These are phyloP conservation scores for Metschnikowia aberdeeniae DNA, from an alignment of 805 yeast species.

Conservation along the genomic window DNA sequence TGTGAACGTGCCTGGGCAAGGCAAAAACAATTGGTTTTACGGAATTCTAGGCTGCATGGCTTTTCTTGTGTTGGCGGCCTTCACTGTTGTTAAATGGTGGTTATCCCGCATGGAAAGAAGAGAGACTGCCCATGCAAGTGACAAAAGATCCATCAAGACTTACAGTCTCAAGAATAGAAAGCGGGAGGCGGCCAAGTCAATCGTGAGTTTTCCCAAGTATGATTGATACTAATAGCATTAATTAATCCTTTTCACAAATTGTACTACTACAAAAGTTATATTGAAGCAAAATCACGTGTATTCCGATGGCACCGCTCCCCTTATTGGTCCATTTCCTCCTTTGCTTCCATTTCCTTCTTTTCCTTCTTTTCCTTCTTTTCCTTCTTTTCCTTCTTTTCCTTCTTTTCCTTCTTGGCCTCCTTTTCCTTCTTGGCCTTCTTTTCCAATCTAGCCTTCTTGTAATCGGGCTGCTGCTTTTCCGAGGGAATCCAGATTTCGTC, in stretches of 20 bases:
- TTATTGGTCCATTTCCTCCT: neutral
- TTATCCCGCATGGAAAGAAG: constrained; percentile 15
- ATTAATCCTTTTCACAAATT: neutral
- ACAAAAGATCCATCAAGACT: constrained; percentile 22
- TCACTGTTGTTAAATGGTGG: constrained; percentile 22
- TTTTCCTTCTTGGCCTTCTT: neutral
- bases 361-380: neutral
- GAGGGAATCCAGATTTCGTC: constrained; percentile 35
- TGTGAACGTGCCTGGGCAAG: constrained; percentile 74
- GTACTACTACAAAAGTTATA: neutral
- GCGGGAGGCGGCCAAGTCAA: constrained; percentile 34
- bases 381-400: neutral
- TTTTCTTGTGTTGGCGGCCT: constrained; percentile 23
- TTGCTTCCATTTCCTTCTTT: too few species aligned
- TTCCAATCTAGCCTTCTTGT: constrained; percentile 6
- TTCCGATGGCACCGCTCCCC: neutral
- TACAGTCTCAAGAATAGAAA: constrained; percentile 22
- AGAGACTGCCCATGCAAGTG: constrained; percentile 7
- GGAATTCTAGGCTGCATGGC: constrained; percentile 50
- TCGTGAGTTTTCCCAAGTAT: constrained; percentile 37
- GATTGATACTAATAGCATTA: constrained; percentile 15
- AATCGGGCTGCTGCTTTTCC: constrained; percentile 16
- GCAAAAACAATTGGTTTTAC: constrained; percentile 38
- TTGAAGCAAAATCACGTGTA: neutral
- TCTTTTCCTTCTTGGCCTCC: constrained; percentile 2